A percentile compares a stretch with the other conserved stretches of the same genome.
phyloP scores from a whole-genome alignment of 306 rosid species.

The Lagenaria siceraria region DNA sequence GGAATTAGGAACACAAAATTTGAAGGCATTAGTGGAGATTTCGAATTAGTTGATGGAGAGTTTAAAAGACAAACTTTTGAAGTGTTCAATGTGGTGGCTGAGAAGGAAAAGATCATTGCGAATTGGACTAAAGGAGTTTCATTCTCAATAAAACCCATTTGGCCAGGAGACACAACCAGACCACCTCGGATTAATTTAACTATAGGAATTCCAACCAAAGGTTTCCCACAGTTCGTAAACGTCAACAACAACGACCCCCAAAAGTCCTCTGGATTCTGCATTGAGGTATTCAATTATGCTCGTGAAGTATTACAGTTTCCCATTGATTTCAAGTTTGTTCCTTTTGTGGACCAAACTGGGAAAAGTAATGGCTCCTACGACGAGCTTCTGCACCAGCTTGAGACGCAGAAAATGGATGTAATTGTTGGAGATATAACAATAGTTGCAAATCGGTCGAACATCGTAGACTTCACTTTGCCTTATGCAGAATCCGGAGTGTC shows the following conservation, averaged over 20 bases:
- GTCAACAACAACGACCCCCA: background rate
- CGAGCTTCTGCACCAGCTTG: background rate
- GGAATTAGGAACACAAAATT: background rate
- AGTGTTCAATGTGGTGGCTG: background rate
- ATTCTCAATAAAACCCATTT: background rate
- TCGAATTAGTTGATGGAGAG: background rate
- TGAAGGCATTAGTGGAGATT: background rate
- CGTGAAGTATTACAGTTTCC: too few species aligned
- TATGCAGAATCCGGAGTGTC: background rate
- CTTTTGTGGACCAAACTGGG: background rate
- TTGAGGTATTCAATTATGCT: background rate
- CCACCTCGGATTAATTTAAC: background rate
- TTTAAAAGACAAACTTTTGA: background rate
- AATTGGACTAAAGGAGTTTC: background rate
- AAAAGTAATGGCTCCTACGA: background rate
- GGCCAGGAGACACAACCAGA: background rate
- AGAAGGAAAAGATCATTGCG: background rate
- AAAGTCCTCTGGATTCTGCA: background rate
- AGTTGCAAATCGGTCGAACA: background rate
- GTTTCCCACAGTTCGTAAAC: background rate
- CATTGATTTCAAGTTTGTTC: background rate
- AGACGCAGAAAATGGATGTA: slow-evolving; percentile 1
- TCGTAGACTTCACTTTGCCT: slow-evolving; percentile 8
- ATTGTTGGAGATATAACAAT: slow-evolving; percentile 16
- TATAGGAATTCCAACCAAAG: background rate